Evolutionary conservation across 2,329 filamentous ascomycete species (phyloP), one percentile per base, ranked within the genome.

Genomic region (Nothopassalora personata): DNA sequence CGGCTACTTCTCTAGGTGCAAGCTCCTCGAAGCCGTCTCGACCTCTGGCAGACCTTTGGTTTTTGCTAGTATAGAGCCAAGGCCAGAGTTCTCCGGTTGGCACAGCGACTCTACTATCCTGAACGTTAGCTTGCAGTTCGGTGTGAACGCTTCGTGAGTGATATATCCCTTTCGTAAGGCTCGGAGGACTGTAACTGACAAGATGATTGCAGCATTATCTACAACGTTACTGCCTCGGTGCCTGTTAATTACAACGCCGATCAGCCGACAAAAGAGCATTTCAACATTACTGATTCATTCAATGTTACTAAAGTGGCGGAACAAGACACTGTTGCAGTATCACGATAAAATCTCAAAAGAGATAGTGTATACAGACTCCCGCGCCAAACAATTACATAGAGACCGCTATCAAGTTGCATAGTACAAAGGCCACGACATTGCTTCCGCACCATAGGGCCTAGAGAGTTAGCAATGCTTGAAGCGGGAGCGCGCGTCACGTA

Each of bases 71-170:
- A 33, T 62, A 49, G 15, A 19, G 36, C 57, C 54, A 8, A 62
- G 46, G 15, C 1, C 7, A 0, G 15, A 43, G 33, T n/a, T n/a
- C n/a, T n/a, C n/a, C n/a, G n/a, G n/a, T n/a, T n/a, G n/a, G n/a
- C 23, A 23, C 23, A 34, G 59, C 49, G 33, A 45, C 3, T 51
- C 59, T 48, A 57, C 60, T 5, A 33, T n/a, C 13, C 43, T 62
- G 56, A 50, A 30, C n/a, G 57, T 59, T 30, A 62, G 60, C 36
- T 53, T 62, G 53, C 48, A 30, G 10, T 62, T 59, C 31, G 54
- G 45, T 7, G 36, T 49, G 2, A 45, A 56, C 43, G 34, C 53
- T 13, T 13, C 11, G 59, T 61, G 30, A 53, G 59, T 57, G 5
- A 6, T 57, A 15, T 13, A 33, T 13, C 3, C 18, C n/a, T 31